These are phyloP conservation scores for Panaeolus papilionaceus DNA, from an alignment of 768 basidiomycete genomes.

Conservation along the genomic window DNA sequence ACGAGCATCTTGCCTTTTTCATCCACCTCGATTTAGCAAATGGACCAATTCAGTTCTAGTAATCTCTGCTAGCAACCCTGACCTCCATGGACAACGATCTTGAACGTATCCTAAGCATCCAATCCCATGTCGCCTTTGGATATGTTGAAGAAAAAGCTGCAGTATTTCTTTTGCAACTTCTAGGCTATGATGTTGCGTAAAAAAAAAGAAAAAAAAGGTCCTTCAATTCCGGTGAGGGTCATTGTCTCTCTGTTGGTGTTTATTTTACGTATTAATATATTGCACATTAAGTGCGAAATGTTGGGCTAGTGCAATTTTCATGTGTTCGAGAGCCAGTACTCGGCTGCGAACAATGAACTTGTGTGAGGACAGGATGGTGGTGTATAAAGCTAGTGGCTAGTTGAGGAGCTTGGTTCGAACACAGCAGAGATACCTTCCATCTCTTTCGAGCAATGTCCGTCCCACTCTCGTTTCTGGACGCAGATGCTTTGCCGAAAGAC, in stretches of 20 bases:
- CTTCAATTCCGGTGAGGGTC: no score
- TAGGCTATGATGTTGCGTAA: constrained; percentile 58
- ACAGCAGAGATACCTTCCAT: neutral
- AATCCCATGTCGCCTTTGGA: constrained; percentile 93
- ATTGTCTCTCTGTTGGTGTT: no score
- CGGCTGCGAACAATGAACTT: no score
- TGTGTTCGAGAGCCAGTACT: no score
- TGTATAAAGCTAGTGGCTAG: neutral
- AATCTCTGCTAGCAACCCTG: constrained; percentile 10
- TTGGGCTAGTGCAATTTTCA: no score
- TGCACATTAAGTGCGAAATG: no score
- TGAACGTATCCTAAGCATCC: constrained; percentile 83
- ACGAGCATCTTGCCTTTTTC: constrained; percentile 12
- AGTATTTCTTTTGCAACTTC: constrained; percentile 30
- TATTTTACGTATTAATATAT: no score
- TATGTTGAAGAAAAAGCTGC: constrained; percentile 91
- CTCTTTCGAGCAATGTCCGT: constrained; percentile 32
- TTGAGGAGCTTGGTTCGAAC: neutral
- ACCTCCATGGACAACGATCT: neutral
- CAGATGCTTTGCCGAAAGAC: constrained; percentile 29
- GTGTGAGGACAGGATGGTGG: no score
- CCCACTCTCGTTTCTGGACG: constrained; percentile 41
- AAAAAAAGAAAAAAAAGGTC: no score
- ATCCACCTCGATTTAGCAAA: constrained; percentile 11
- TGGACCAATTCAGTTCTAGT: neutral